A percentile compares a stretch with the other conserved stretches of the same genome.
Conservation (phyloP, 495 filamentous ascomycete genomes). For the Penicillium longicatenatum region DNA sequence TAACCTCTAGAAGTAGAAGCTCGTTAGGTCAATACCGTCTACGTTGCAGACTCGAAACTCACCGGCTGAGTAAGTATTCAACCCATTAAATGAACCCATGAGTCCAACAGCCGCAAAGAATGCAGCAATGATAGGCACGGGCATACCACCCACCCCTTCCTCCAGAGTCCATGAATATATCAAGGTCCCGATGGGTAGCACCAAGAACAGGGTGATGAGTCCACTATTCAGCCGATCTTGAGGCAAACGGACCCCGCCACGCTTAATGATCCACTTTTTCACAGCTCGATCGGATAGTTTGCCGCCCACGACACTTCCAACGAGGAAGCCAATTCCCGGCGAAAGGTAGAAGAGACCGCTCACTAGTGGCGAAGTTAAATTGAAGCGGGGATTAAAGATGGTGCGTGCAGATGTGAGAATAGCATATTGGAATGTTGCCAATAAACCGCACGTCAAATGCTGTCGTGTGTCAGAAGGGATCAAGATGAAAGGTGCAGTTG, state of each 20-base stretch:
- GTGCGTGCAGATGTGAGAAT: slow-evolving; percentile 72
- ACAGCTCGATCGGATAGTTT: slow-evolving; percentile 68
- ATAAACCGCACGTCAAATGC: slow-evolving; percentile 61
- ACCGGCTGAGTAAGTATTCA: slow-evolving; percentile 78
- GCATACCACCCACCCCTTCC: slow-evolving; percentile 63
- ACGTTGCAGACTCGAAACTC: slow-evolving; percentile 42
- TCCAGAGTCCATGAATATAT: slow-evolving; percentile 73
- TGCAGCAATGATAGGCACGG: slow-evolving; percentile 66
- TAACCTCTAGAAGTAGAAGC: slow-evolving; percentile 34
- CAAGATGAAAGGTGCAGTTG: not conserved
- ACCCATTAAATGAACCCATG: slow-evolving; percentile 67
- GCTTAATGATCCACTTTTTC: slow-evolving; percentile 59
- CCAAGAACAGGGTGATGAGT: slow-evolving; percentile 60
- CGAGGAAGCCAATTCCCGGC: slow-evolving; percentile 68
- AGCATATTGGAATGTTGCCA: slow-evolving; percentile 72
- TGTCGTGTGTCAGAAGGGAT: slow-evolving; percentile 16
- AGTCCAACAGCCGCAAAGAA: slow-evolving; percentile 70
- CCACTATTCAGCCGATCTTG: slow-evolving; percentile 70
- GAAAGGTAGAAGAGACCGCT: slow-evolving; percentile 76
- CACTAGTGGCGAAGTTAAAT: slow-evolving; percentile 66
- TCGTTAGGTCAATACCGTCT: not conserved
- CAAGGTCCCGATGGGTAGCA: slow-evolving; percentile 64
- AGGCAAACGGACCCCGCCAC: slow-evolving; percentile 62
- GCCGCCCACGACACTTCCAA: slow-evolving; percentile 70
- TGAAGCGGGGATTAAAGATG: slow-evolving; percentile 72